Conservation (phyloP, 139 green algal species). For the Mesostigma viride region DNA sequence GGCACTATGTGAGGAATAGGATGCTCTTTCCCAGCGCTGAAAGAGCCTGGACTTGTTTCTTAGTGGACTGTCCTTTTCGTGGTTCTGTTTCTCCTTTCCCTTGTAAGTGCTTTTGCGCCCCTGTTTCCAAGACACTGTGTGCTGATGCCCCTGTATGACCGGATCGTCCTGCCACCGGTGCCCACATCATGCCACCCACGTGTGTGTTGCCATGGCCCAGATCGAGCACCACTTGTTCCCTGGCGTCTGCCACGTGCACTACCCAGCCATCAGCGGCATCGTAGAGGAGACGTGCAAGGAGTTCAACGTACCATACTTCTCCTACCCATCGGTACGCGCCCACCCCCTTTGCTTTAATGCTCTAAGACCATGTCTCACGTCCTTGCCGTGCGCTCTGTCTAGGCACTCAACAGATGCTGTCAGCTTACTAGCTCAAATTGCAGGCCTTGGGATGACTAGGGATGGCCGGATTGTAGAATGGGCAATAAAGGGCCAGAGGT, state of each 20-base stretch:
- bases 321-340: slow-evolving; percentile 25
- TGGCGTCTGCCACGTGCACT: slow-evolving; percentile 41
- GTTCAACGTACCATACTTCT: slow-evolving; percentile 33
- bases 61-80: too few relatives aligned
- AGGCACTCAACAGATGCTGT: background rate
- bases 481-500: too few relatives aligned
- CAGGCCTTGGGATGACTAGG: background rate
- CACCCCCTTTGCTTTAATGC: background rate
- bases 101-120: too few relatives aligned
- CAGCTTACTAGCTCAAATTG: background rate
- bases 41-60: too few relatives aligned
- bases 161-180: too few relatives aligned
- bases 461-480: background rate
- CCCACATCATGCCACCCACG: too few relatives aligned
- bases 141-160: too few relatives aligned
- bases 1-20: too few relatives aligned
- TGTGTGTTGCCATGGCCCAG: too few relatives aligned
- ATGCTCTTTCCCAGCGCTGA: too few relatives aligned
- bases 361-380: background rate
- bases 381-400: background rate
- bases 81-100: too few relatives aligned
- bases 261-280: slow-evolving; percentile 34
- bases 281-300: slow-evolving; percentile 33
- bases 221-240: slow-evolving; percentile 47
- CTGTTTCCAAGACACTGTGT: too few relatives aligned